Evolutionary conservation across 2,329 filamentous ascomycete species (phyloP).

Genomic region (Coniochaeta prunicola): DNA sequence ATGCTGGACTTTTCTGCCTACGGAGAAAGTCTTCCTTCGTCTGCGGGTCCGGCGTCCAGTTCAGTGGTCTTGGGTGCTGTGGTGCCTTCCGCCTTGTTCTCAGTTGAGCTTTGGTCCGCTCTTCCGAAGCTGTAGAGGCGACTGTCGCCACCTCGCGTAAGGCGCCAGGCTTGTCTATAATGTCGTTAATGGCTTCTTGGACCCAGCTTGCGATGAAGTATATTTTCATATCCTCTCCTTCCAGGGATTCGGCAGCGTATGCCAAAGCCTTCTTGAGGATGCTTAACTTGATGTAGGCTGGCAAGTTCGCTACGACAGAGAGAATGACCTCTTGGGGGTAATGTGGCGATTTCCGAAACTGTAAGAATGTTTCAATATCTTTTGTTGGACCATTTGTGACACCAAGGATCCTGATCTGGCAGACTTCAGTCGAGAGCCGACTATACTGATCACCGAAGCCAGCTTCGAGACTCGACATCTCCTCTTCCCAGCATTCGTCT

Average conservation of each 20-base stretch:
- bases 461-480: constrained; percentile 74
- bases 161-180: constrained; percentile 77
- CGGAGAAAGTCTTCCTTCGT: constrained; percentile 63
- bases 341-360: constrained; percentile 62
- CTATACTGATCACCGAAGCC: constrained; percentile 74
- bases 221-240: constrained; percentile 81
- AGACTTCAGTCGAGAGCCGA: constrained; percentile 53
- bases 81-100: constrained; percentile 24
- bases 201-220: constrained; percentile 90
- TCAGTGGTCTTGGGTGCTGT: constrained; percentile 50
- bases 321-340: constrained; percentile 71
- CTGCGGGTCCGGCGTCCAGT: constrained; percentile 52
- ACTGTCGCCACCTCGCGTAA: constrained; percentile 79
- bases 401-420: constrained; percentile 59
- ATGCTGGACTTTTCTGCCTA: constrained; percentile 56
- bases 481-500: constrained; percentile 73
- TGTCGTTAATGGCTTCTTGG: constrained; percentile 72
- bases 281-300: constrained; percentile 89
- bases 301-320: constrained; percentile 62
- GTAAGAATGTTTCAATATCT: constrained; percentile 47
- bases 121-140: constrained; percentile 57
- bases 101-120: constrained; percentile 17
- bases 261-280: constrained; percentile 70
- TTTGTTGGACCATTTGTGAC: constrained; percentile 42
- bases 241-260: constrained; percentile 61